Evolutionary conservation across 169 alveolate genomes (phyloP), one percentile per base, ranked within the genome.

Genomic region (Theileria parva): DNA sequence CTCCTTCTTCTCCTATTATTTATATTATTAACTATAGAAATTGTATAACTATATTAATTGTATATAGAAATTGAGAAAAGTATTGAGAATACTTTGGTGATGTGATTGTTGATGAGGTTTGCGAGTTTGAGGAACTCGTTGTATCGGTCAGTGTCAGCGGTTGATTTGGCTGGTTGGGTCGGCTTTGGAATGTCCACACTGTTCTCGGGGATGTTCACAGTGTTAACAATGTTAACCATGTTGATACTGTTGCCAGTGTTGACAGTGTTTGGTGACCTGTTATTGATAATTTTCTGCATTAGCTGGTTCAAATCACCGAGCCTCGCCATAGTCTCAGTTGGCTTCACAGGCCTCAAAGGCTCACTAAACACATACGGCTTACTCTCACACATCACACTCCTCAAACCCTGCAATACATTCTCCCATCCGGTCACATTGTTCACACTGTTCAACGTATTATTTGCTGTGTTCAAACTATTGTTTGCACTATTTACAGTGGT

Each of bases 1-100:
- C 13, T 83, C 85, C 64, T 53, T 76, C 51, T 66, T 55, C 15
- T 71, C 77, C 89, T 76, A 37, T 32, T 2, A 32, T 5, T 2
- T 32, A n/a, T 8, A 55, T 37, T 44, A 44, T 44, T 21, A 39
- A 32, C 12, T 60, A 32, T 30, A 59, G 4, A 5, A 25, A 25
- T 8, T 25, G 8, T 25, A 37, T 37, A 37, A 15, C 23, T n/a
- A 27, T 23, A 59, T 44, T 53, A 21, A 13, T 8, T 48, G 3
- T 12, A 5, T 21, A 9, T 25, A 3, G 2, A 53, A 6, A 9
- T 8, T 53, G 57, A n/a, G n/a, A n/a, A n/a, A n/a, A n/a, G n/a
- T n/a, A n/a, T n/a, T n/a, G n/a, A 32, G 5, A 32, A 5, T 32
- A 32, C 71, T 57, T 59, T 30, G 70, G 15, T 27, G 19, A 32